Evolutionary conservation across 2,329 filamentous ascomycete species (phyloP).

Genomic region (Davidsoniella eucalypti): DNA sequence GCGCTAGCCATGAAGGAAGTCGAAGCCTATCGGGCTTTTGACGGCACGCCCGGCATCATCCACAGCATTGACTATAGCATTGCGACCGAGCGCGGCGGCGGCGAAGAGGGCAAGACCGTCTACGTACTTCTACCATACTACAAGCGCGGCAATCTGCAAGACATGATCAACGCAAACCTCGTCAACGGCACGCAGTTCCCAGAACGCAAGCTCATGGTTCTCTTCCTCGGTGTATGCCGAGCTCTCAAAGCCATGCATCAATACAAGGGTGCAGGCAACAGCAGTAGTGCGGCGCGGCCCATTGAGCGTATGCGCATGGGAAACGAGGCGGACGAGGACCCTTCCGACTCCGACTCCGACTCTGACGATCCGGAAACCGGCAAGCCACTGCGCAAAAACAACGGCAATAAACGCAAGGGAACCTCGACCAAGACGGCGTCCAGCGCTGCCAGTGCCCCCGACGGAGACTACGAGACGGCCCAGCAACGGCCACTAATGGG

Average conservation of each 20-base stretch:
- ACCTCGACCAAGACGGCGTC: neutral
- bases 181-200: slow-evolving; percentile 89
- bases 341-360: slow-evolving; percentile 14
- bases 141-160: slow-evolving; percentile 83
- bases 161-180: slow-evolving; percentile 95
- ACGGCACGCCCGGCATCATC: slow-evolving; percentile 71
- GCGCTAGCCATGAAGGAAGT: slow-evolving; percentile 92
- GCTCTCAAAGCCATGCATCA: slow-evolving; percentile 84
- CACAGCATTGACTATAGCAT: slow-evolving; percentile 70
- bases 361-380: slow-evolving; percentile 19
- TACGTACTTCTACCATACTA: slow-evolving; percentile 97
- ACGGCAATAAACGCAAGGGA: neutral
- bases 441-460: slow-evolving; percentile 24
- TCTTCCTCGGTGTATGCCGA: slow-evolving; percentile 84
- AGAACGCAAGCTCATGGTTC: slow-evolving; percentile 68
- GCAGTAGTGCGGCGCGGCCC: slow-evolving; percentile 13
- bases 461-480: slow-evolving; percentile 53
- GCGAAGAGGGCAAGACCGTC: slow-evolving; percentile 64
- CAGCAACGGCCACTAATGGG: slow-evolving; percentile 77
- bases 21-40: slow-evolving; percentile 86
- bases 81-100: slow-evolving; percentile 50
- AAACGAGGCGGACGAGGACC: slow-evolving; percentile 23
- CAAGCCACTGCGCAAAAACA: slow-evolving; percentile 19
- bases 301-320: slow-evolving; percentile 38
- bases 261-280: slow-evolving; percentile 41